phyloP scores from a whole-genome alignment of 208 protist genomes.

The Acanthamoeba lenticulata region DNA sequence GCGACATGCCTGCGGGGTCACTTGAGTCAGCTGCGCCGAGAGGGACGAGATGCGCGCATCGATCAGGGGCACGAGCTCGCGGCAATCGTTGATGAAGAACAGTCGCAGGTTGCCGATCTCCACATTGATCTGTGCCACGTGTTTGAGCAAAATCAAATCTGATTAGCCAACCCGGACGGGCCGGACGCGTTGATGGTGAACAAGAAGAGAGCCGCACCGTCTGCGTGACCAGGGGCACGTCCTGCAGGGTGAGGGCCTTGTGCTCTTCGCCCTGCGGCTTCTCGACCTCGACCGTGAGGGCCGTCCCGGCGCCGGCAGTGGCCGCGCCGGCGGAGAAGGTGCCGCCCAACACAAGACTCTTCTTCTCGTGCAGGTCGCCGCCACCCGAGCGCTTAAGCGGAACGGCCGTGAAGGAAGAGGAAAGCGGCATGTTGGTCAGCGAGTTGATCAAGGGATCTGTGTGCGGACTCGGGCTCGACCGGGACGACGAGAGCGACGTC shows the following conservation, averaged over 20 bases:
- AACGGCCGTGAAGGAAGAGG: neutral
- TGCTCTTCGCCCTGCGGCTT: neutral
- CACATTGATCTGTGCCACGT: constrained; percentile 4
- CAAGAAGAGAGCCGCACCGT: neutral
- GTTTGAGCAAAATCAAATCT: neutral
- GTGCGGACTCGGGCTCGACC: neutral
- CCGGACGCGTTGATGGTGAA: neutral
- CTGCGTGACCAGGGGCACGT: constrained; percentile 22
- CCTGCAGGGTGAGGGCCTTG: neutral
- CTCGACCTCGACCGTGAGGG: neutral
- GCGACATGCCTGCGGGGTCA: neutral
- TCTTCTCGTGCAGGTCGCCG: neutral
- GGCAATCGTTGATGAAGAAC: constrained; percentile 68
- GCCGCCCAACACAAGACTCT: neutral
- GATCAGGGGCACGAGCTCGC: constrained; percentile 26
- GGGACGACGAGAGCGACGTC: neutral
- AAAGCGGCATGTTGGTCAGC: neutral
- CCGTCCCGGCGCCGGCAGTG: neutral
- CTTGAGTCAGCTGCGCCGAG: constrained; percentile 23
- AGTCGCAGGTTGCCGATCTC: constrained; percentile 47
- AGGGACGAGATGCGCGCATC: constrained; percentile 23
- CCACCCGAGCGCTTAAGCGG: too few species aligned
- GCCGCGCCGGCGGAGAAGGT: neutral
- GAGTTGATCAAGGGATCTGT: neutral
- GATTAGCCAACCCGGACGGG: too few species aligned